A percentile compares a stretch with the other conserved stretches of the same genome.
Conservation (phyloP, 768 basidiomycete genomes). For the Coprinellus micaceus region DNA sequence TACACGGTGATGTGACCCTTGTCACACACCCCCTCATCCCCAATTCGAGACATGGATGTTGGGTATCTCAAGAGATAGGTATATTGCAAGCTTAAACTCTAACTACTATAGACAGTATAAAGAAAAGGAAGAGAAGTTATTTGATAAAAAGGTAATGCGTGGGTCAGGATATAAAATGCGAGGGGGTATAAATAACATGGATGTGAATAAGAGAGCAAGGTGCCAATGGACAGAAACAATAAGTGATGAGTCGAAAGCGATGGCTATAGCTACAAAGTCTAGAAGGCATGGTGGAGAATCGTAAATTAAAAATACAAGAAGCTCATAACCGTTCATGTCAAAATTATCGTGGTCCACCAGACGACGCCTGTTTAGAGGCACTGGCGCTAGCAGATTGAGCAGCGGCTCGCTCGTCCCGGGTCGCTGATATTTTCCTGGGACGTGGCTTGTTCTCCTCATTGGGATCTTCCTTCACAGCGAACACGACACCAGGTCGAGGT, state of each 20-base stretch:
- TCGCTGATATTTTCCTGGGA: background rate
- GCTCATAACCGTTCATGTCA: background rate
- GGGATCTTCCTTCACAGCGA: constrained; percentile 53
- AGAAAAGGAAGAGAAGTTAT: too few relatives aligned
- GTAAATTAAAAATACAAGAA: background rate
- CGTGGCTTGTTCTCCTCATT: constrained; percentile 9
- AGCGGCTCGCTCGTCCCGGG: background rate
- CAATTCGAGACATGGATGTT: background rate
- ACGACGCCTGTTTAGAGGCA: background rate
- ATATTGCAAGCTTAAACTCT: background rate
- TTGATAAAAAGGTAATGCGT: background rate
- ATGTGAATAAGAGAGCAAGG: background rate
- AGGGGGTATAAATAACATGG: background rate
- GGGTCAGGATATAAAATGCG: background rate
- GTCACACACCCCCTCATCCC: background rate
- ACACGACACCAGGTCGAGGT: constrained; percentile 62
- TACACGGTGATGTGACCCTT: background rate
- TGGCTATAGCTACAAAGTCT: constrained; percentile 8
- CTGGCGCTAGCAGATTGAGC: background rate
- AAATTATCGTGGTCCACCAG: background rate
- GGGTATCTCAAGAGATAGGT: too few relatives aligned
- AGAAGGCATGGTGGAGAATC: background rate
- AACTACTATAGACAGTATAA: too few relatives aligned
- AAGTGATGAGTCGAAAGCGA: constrained; percentile 1
- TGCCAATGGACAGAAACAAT: background rate